Base-by-base conservation (phyloP, 768 basidiomycete species). In the Clitopilus passeckerianus region DNA sequence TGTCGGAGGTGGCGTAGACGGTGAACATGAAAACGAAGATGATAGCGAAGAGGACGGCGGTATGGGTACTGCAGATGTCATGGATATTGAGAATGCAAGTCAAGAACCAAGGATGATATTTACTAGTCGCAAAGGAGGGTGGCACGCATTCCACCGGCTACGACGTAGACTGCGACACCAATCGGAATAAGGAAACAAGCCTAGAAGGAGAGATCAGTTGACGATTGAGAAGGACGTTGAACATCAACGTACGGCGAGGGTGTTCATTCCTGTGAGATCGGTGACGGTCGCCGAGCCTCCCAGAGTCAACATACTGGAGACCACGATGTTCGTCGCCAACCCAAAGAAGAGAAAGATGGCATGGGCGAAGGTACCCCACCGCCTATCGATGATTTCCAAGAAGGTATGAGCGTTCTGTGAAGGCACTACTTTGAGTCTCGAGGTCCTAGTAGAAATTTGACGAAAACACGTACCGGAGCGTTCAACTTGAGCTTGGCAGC, bases 401-500 rank as follows among this genome's bases (percentile, higher is more conserved):
- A 87, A 97, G 16, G 92, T 95, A 58, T 91, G 89, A 0, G 89
- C 88, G 60, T 88, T 86, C 0, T 50, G 46, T n/a, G 15, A 50
- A 46, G 46, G 20, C 2, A 18, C 10, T 15, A 41, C 5, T 5
- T 2, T 50, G n/a, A 50, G 46, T 22, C 6, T 18, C 5, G 12
- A 15, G 3, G 37, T 4, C 46, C 6, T 12, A 12, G 20, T 22
- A 4, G 5, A 23, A 12, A 41, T 2, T 3, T 9, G n/a, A 41
- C 6, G 12, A 3, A 18, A 50, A 18, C 3, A 50, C 46, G 12
- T 50, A 50, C 46, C 12, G 95, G 93, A 1, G 95, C 95, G 61
- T 97, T 92, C 20, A 91, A 74, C 72, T 98, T 97, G 60, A 96
- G 81, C 68, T 96, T 97, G 16, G 93, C 91, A 0, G 95, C 91